A percentile compares a stretch with the other conserved stretches of the same genome.
These are phyloP conservation scores for Phellinidium pouzarii DNA, from an alignment of 1,284 basidiomycete genomes.

Conservation along the genomic window DNA sequence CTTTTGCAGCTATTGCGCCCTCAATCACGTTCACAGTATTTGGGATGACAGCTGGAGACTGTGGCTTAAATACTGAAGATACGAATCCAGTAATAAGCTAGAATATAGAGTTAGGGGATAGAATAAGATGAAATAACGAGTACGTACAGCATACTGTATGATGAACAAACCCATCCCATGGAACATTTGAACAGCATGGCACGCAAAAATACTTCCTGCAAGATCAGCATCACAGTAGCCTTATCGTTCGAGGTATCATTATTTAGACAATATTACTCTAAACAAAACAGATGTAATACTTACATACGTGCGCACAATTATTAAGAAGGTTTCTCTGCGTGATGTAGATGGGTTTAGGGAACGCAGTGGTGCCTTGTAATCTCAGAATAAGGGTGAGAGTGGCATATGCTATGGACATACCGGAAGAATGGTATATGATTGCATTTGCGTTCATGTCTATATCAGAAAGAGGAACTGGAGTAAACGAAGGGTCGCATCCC, in stretches of 20 bases:
- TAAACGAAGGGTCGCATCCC: background rate
- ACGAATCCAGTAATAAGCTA: constrained; percentile 6
- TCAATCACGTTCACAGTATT: constrained; percentile 16
- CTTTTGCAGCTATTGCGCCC: background rate
- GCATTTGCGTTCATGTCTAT: constrained; percentile 9
- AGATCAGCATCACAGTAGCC: constrained; percentile 10
- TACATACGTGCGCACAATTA: constrained; percentile 6
- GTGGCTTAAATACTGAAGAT: constrained; percentile 16
- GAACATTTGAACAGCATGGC: constrained; percentile 18
- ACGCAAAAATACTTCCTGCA: constrained; percentile 5
- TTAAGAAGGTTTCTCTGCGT: constrained; percentile 11
- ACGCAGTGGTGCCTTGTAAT: constrained; percentile 16
- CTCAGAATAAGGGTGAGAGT: background rate
- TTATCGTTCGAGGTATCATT: background rate
- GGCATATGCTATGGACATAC: background rate
- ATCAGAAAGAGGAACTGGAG: background rate
- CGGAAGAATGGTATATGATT: constrained; percentile 19
- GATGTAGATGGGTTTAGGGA: constrained; percentile 16
- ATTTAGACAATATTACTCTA: background rate
- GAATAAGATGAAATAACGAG: too few species aligned
- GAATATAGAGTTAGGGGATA: too few species aligned
- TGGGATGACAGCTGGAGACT: constrained; percentile 14
- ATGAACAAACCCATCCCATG: constrained; percentile 15
- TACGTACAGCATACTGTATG: background rate
- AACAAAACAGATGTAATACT: background rate